phyloP scores from a whole-genome alignment of 768 basidiomycete species.

The Lentinus tigrinus region DNA sequence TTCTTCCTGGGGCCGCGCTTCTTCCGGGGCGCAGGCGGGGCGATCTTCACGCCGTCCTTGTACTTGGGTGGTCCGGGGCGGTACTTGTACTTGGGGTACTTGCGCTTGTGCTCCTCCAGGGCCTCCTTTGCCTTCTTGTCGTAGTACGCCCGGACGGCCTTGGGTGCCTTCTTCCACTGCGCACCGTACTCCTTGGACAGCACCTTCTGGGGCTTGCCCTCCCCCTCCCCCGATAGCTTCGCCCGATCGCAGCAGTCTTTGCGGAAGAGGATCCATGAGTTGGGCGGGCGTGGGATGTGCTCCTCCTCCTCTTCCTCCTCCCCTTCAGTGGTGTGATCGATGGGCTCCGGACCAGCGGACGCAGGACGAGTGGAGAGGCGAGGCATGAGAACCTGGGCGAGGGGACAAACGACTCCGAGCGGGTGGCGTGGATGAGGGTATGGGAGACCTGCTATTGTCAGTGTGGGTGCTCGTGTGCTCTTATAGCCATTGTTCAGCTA shows the following conservation, averaged over 20 bases:
- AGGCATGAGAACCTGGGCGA: no score
- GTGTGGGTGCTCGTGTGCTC: no score
- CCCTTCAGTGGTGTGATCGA: no score
- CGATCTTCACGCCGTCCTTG: background rate
- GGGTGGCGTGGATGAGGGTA: no score
- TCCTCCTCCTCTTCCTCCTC: background rate
- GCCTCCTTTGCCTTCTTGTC: slow-evolving; percentile 7
- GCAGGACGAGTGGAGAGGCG: no score
- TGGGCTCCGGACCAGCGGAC: no score
- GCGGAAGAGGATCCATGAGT: slow-evolving; percentile 45
- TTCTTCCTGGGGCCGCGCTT: background rate
- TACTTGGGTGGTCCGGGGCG: background rate
- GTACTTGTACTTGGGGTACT: slow-evolving; percentile 15
- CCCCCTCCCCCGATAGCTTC: background rate
- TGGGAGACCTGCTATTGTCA: no score
- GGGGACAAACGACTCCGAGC: no score
- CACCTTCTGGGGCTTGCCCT: background rate
- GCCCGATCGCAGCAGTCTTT: slow-evolving; percentile 7
- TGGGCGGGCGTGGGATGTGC: slow-evolving; percentile 34
- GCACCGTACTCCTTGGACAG: background rate
- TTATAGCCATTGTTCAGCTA: no score
- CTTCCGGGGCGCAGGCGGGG: background rate
- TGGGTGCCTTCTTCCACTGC: background rate
- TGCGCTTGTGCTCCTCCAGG: slow-evolving; percentile 3
- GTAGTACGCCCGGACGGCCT: slow-evolving; percentile 3